Evolutionary conservation across 2,329 filamentous ascomycete genomes (phyloP), one percentile per base, ranked within the genome.

Genomic region (Grosmannia huntii): DNA sequence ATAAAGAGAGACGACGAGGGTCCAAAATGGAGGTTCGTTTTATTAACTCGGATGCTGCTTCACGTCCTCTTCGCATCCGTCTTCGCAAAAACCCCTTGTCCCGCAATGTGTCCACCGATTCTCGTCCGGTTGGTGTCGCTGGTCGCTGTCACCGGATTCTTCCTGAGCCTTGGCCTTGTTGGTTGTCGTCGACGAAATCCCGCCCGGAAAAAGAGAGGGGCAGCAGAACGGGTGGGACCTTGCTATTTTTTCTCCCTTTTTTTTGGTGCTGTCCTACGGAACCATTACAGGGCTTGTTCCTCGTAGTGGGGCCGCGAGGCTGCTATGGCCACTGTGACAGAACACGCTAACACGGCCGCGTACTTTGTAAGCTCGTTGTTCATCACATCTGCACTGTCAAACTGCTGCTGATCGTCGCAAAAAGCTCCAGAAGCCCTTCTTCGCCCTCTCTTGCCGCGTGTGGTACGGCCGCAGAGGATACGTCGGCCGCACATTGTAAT

Each of bases 381-480:
- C 14, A 6, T n/a, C 16, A 44, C 38, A 11, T 4, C 11, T n/a
- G n/a, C n/a, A n/a, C 7, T 28, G 7, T 28, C 12, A 44, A 44
- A 44, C 14, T 16, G 41, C n/a, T n/a, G 19, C 41, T 21, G n/a
- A 12, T 33, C 59, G 52, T 21, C 66, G 62, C 49, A 71, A 68
- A 16, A 67, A 51, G 1, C 67, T 66, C 57, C 65, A 64, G 31
- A 69, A 67, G n/a, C 66, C 57, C 60, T 60, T 64, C 56, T 66
- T 59, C 25, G 9, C 5, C 9, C 4, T 25, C 12, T 21, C n/a
- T 21, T 21, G 46, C n/a, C 21, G 64, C 14, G 12, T 38, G 36
- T 38, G 36, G 46, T 66, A 68, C 9, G 69, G 68, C 57, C 64
- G 65, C 59, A 70, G 55, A 1, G 70, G 70, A 41, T 69, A 72